Evolutionary conservation across 2,329 filamentous ascomycete species (phyloP).

Genomic region (Arthrobotrys megalospora): DNA sequence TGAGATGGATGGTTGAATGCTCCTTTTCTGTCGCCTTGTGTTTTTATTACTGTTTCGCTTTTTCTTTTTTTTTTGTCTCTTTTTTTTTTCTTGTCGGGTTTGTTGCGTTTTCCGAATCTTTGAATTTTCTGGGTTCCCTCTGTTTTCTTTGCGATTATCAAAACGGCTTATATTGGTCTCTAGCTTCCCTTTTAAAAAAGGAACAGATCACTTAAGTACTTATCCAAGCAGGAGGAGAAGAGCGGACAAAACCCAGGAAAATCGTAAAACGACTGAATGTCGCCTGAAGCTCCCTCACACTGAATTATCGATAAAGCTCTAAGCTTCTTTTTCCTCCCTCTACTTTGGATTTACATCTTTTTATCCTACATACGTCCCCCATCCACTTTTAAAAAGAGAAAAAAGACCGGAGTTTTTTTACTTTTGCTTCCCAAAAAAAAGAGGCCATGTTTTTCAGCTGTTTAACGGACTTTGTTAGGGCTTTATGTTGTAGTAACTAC

Average conservation of each 20-base stretch:
- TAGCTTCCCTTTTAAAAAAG: not conserved
- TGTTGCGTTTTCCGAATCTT: not conserved
- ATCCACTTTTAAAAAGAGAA: not conserved
- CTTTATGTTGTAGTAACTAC: too few species aligned
- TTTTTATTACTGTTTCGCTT: conserved; percentile 1
- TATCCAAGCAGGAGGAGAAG: not conserved
- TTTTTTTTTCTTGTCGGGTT: not conserved
- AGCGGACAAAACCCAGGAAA: too few species aligned
- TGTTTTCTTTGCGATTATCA: conserved; percentile 1
- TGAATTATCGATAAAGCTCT: too few species aligned
- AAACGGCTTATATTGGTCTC: not conserved
- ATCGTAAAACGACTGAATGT: too few species aligned
- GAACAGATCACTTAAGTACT: too few species aligned
- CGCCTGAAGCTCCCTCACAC: too few species aligned
- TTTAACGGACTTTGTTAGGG: too few species aligned
- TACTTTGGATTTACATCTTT: too few species aligned
- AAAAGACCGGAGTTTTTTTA: too few species aligned
- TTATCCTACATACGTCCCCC: not conserved
- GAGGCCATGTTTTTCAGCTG: too few species aligned
- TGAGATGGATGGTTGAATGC: conserved; percentile 19
- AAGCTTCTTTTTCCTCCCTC: not conserved
- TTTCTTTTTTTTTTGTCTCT: conserved; percentile 20
- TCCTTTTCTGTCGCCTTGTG: not conserved
- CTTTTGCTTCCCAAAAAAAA: too few species aligned
- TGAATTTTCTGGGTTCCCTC: not conserved